These are phyloP conservation scores for Ganoderma boninense DNA, from an alignment of 1,284 basidiomycete genomes.

Conservation along the genomic window DNA sequence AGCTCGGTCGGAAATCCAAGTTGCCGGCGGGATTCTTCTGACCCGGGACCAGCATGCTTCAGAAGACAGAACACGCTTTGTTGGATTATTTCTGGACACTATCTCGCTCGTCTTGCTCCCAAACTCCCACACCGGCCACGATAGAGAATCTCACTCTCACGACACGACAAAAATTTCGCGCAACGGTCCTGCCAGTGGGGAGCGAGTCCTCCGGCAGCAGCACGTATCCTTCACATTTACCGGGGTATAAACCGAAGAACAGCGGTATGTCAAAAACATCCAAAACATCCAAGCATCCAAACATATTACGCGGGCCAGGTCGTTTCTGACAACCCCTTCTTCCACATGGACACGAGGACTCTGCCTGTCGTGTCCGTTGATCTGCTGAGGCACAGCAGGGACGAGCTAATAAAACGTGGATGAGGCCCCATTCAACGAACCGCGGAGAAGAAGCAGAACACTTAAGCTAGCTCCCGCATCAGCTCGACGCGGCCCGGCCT, in stretches of 20 bases:
- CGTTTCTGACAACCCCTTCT: background rate
- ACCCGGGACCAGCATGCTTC: background rate
- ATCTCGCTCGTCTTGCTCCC: background rate
- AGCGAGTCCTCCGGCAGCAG: no score
- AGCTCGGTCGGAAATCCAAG: background rate
- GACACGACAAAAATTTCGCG: background rate
- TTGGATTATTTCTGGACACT: background rate
- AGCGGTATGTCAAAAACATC: background rate
- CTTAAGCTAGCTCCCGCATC: background rate
- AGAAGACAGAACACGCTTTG: background rate
- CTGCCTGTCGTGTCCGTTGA: background rate
- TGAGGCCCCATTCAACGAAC: background rate
- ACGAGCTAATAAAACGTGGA: background rate
- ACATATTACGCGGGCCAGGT: background rate
- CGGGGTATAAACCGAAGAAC: background rate
- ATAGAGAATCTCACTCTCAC: background rate
- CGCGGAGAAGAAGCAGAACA: background rate
- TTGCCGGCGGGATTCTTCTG: background rate
- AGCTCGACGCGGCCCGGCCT: background rate
- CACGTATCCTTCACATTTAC: background rate
- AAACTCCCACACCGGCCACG: background rate
- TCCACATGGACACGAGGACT: background rate
- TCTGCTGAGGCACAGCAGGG: background rate
- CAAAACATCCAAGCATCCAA: background rate
- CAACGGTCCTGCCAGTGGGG: no score